phyloP scores from a whole-genome alignment of 1,284 basidiomycete genomes.

The Agroathelia rolfsii region DNA sequence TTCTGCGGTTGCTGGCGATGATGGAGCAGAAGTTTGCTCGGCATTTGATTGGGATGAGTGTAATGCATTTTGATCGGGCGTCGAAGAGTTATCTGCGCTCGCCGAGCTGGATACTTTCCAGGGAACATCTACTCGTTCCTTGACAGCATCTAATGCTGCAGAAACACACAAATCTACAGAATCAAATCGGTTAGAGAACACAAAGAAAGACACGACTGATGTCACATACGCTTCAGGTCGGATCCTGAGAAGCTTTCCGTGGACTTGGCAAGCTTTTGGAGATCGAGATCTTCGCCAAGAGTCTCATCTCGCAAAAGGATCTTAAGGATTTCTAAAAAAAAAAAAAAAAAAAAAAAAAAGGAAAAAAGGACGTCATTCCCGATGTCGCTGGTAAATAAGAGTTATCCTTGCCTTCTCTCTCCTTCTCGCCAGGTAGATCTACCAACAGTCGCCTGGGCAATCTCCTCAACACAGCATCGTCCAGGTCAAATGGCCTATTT shows the following conservation, averaged over 20 bases:
- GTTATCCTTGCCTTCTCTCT: slow-evolving; percentile 64
- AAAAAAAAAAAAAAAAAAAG: slow-evolving; percentile 3
- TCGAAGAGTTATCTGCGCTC: slow-evolving; percentile 11
- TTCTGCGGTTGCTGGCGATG: too few relatives aligned
- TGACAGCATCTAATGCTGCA: slow-evolving; percentile 81
- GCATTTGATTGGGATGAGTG: slow-evolving; percentile 3
- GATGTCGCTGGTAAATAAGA: slow-evolving; percentile 3
- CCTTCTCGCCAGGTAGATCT: slow-evolving; percentile 75
- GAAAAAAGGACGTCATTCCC: too few relatives aligned
- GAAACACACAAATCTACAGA: slow-evolving; percentile 76
- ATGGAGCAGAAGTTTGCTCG: slow-evolving; percentile 5
- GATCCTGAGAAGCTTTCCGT: slow-evolving; percentile 87
- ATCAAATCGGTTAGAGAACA: too few relatives aligned
- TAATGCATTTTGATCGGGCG: too few relatives aligned
- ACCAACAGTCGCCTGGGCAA: slow-evolving; percentile 77
- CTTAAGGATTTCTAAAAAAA: slow-evolving; percentile 63
- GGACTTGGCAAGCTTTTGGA: slow-evolving; percentile 54
- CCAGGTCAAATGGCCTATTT: slow-evolving; percentile 79
- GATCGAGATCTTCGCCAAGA: slow-evolving; percentile 59
- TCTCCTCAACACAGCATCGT: slow-evolving; percentile 78
- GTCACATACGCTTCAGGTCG: slow-evolving; percentile 78
- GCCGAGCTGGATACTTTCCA: slow-evolving; percentile 51
- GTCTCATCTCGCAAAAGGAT: slow-evolving; percentile 75
- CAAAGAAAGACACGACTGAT: slow-evolving; percentile 2
- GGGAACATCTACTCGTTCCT: slow-evolving; percentile 71